These are phyloP conservation scores for Scutellaria minor DNA, from an alignment of 257 asterid species.

Conservation along the genomic window DNA sequence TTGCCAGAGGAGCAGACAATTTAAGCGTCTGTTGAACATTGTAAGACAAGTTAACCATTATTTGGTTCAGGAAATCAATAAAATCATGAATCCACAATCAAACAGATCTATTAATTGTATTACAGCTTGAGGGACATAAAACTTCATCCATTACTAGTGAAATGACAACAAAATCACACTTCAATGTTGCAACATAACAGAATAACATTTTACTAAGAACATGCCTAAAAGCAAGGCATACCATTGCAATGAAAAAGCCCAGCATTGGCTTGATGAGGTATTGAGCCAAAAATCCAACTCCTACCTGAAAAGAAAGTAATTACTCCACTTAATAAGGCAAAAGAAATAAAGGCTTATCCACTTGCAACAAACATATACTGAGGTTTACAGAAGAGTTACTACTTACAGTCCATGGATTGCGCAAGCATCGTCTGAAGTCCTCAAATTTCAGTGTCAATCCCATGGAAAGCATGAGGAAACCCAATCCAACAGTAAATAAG, in stretches of 20 bases:
- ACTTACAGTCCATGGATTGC: slow-evolving; percentile 98
- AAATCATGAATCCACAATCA: slow-evolving; percentile 31
- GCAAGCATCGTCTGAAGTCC: slow-evolving; percentile 87
- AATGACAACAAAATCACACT: slow-evolving; percentile 7
- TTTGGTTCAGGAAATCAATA: slow-evolving; percentile 33
- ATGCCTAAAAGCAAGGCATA: slow-evolving; percentile 39
- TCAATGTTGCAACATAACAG: slow-evolving; percentile 10
- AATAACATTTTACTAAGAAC: background rate
- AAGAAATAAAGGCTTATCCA: slow-evolving; percentile 28
- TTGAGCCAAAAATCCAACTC: slow-evolving; percentile 93
- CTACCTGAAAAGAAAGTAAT: slow-evolving; percentile 63
- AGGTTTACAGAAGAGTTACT: slow-evolving; percentile 33
- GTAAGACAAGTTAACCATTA: slow-evolving; percentile 33
- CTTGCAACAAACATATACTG: background rate
- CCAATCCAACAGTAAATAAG: slow-evolving; percentile 88
- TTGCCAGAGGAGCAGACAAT: slow-evolving; percentile 95
- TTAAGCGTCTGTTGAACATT: slow-evolving; percentile 64
- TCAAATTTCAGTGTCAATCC: slow-evolving; percentile 93
- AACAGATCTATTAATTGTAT: slow-evolving; percentile 4
- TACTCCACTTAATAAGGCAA: slow-evolving; percentile 26
- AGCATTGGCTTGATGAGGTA: slow-evolving; percentile 84
- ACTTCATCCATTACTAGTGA: background rate
- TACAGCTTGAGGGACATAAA: slow-evolving; percentile 7
- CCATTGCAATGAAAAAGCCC: slow-evolving; percentile 88
- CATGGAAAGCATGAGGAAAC: slow-evolving; percentile 99